Percentiles rank a stretch among this genome's conserved stretches.
These are phyloP conservation scores for Emericellopsis cladophorae DNA, from an alignment of 2,329 filamentous ascomycete genomes.

Conservation along the genomic window DNA sequence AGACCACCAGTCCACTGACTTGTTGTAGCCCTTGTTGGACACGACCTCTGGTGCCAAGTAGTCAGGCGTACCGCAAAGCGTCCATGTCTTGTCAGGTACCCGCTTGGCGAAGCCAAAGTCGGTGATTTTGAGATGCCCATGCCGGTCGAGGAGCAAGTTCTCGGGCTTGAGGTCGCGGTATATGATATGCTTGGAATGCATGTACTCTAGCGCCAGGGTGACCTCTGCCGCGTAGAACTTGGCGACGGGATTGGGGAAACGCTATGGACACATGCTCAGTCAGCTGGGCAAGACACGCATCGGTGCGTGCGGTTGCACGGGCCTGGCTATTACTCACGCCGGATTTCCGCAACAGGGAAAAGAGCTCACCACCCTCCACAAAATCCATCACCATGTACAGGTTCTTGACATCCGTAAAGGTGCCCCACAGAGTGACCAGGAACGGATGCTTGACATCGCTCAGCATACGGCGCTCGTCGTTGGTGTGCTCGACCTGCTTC, in stretches of 20 bases:
- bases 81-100: conserved; percentile 98
- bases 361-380: conserved; percentile 94
- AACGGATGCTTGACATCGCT: conserved; percentile 97
- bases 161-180: conserved; percentile 96
- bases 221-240: conserved; percentile 99
- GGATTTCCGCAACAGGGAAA: conserved; percentile 90
- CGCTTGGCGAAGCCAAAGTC: conserved; percentile 99
- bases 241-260: conserved; percentile 95
- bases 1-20: conserved; percentile 99
- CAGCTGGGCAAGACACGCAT: background rate
- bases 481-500: conserved; percentile 99
- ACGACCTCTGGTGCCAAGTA: conserved; percentile 97
- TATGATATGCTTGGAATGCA: conserved; percentile 91
- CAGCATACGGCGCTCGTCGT: conserved; percentile 92
- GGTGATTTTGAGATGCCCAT: conserved; percentile 92
- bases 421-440: conserved; percentile 95
- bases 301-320: background rate
- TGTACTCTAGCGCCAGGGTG: conserved; percentile 85
- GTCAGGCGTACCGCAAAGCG: conserved; percentile 91
- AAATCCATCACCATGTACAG: conserved; percentile 99
- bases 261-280: conserved; percentile 37
- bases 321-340: conserved; percentile 41
- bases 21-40: conserved; percentile 99
- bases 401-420: conserved; percentile 90
- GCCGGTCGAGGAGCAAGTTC: conserved; percentile 80